Evolutionary conservation across 306 rosid genomes (phyloP), one percentile per base, ranked within the genome.

Genomic region (Lathyrus sativus): DNA sequence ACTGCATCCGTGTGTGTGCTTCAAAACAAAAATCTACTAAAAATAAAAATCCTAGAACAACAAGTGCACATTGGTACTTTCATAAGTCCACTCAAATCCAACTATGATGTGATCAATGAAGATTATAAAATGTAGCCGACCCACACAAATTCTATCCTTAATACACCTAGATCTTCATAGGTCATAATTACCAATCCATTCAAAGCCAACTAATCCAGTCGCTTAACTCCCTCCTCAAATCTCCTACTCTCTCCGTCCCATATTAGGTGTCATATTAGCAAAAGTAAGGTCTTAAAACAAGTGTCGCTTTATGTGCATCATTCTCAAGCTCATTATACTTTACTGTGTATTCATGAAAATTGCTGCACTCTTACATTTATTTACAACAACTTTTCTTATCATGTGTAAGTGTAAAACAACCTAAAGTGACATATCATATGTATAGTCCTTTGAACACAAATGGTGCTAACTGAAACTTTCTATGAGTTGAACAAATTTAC

Each of bases 1-100:
- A 71, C 22, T 31, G 46, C 65, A 67, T 76, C 37, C 28, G 53
- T 61, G 49, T 48, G 28, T 14, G 17, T 19, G 62, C 53, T 33
- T 55, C 26, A 65, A 62, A 19, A 37, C 29, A 31, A 41, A 66
- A 50, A 28, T 38, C 18, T 38, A 65, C 39, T 45, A 5, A 65
- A 63, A 26, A 6, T 22, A 9, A 19, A 48, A 57, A 51, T 10
- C 22, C 12, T 18, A 38, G 57, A 12, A 60, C 29, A 49, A 12
- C 13, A 5, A 33, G 65, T 17, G 42, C 7, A 38, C 13, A 28
- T 28, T 33, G 39, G 13, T 41, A 31, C 59, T 58, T 70, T 17
- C 15, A 59, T 8, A 17, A 24, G 42, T 15, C 44, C 45, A 17
- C 64, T 4, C 12, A 33, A 33, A 6, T 33, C 38, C 38, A 33